Conservation (phyloP, 495 filamentous ascomycete genomes). For the Neurospora tetraspora region DNA sequence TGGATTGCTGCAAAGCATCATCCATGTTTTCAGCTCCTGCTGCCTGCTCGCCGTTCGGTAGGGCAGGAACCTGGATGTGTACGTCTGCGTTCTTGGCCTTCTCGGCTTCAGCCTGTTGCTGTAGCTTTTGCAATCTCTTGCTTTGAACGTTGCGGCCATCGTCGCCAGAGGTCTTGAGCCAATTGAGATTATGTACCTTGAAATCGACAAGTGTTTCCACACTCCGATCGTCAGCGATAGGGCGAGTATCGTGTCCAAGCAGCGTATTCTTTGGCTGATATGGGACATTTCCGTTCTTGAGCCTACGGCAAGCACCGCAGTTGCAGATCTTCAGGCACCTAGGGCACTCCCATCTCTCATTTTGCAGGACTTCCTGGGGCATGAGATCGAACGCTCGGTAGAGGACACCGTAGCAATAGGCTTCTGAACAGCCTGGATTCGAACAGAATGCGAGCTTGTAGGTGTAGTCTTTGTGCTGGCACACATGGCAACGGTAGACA, state of each 20-base stretch:
- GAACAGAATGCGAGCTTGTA: conserved; percentile 79
- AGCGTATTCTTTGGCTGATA: conserved; percentile 76
- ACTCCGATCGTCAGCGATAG: conserved; percentile 79
- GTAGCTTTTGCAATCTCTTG: conserved; percentile 40
- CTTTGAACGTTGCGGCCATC: conserved; percentile 39
- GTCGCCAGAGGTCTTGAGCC: conserved; percentile 50
- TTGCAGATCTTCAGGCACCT: conserved; percentile 78
- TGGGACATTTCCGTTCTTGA: conserved; percentile 34
- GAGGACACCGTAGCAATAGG: conserved; percentile 81
- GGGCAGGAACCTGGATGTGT: conserved; percentile 9
- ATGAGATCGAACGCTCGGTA: conserved; percentile 83
- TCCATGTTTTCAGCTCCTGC: conserved; percentile 21
- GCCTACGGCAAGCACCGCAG: conserved; percentile 60
- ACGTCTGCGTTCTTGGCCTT: conserved; percentile 35
- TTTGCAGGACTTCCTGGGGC: conserved; percentile 69
- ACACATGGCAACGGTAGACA: conserved; percentile 67
- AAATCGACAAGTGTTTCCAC: conserved; percentile 82
- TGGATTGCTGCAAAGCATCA: conserved; percentile 22
- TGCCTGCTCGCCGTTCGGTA: conserved; percentile 16
- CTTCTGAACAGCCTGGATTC: conserved; percentile 47
- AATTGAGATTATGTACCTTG: conserved; percentile 67
- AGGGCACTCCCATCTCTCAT: conserved; percentile 75
- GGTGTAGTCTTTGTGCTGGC: conserved; percentile 55
- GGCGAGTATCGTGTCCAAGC: conserved; percentile 80
- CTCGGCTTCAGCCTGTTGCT: conserved; percentile 41